Conservation (phyloP, 495 filamentous ascomycete genomes). For the Penicillium cosmopolitanum region DNA sequence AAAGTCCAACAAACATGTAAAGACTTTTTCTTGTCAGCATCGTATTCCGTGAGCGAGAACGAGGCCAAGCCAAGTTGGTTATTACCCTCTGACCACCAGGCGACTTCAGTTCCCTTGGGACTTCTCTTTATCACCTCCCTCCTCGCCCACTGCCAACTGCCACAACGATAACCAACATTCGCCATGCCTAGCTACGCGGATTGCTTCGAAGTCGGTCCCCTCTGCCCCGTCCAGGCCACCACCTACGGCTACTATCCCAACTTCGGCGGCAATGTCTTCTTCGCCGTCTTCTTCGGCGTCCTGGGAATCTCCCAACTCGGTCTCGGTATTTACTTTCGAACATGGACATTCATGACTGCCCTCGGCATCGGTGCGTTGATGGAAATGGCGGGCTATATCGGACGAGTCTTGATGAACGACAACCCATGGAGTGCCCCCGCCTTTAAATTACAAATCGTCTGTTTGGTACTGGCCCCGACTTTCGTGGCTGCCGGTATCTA, state of each 20-base stretch:
- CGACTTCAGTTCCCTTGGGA: no score
- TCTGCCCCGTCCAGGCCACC: slow-evolving; percentile 62
- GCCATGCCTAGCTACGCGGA: slow-evolving; percentile 33
- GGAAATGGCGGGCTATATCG: slow-evolving; percentile 60
- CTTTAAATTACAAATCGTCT: slow-evolving; percentile 70
- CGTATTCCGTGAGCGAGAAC: neutral
- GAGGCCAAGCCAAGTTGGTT: no score
- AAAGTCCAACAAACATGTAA: neutral
- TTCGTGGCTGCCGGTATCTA: slow-evolving; percentile 69
- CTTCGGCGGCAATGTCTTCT: slow-evolving; percentile 64
- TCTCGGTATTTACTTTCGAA: slow-evolving; percentile 58
- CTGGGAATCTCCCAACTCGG: slow-evolving; percentile 49
- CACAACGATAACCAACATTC: neutral
- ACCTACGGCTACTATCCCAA: slow-evolving; percentile 72
- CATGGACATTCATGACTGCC: slow-evolving; percentile 63
- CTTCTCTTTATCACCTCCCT: neutral
- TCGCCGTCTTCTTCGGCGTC: slow-evolving; percentile 58
- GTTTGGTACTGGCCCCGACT: slow-evolving; percentile 67
- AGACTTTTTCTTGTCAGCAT: neutral
- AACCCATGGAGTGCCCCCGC: slow-evolving; percentile 63
- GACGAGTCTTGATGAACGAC: slow-evolving; percentile 58
- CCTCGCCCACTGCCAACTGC: neutral
- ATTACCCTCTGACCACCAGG: no score
- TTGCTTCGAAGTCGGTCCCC: slow-evolving; percentile 51
- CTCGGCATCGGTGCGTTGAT: slow-evolving; percentile 51